phyloP scores from a whole-genome alignment of 1,284 basidiomycete species.

The Heterobasidion irregulare region DNA sequence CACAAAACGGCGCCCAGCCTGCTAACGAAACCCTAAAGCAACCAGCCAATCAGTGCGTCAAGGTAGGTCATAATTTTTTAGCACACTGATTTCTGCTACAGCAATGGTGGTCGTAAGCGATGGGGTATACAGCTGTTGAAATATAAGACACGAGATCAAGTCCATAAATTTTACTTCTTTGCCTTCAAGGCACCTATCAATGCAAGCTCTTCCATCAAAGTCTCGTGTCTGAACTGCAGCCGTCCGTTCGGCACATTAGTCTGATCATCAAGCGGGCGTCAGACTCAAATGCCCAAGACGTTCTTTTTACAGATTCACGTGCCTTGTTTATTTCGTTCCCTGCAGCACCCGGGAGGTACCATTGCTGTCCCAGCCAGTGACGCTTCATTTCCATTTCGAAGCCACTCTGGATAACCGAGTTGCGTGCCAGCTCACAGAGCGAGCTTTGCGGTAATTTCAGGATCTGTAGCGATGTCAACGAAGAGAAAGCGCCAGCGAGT shows the following conservation, averaged over 20 bases:
- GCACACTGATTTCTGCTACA: too few relatives aligned
- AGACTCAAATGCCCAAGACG: neutral
- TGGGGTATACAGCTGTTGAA: too few relatives aligned
- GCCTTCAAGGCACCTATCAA: slow-evolving; percentile 36
- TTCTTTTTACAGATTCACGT: slow-evolving; percentile 7
- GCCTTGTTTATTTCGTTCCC: slow-evolving; percentile 94
- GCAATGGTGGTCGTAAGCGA: too few relatives aligned
- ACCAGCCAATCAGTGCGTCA: too few relatives aligned
- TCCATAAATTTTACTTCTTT: neutral
- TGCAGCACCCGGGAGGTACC: slow-evolving; percentile 82
- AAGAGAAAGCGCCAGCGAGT: neutral
- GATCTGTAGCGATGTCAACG: slow-evolving; percentile 45
- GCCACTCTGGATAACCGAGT: slow-evolving; percentile 93
- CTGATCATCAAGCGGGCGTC: slow-evolving; percentile 27
- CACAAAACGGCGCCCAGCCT: too few relatives aligned
- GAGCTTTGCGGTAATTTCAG: slow-evolving; percentile 86
- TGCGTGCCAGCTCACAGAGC: slow-evolving; percentile 87
- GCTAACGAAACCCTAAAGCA: too few relatives aligned
- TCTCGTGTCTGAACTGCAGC: slow-evolving; percentile 83
- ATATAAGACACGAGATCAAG: too few relatives aligned
- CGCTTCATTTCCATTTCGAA: slow-evolving; percentile 99
- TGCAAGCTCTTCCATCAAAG: slow-evolving; percentile 80
- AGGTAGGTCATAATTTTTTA: too few relatives aligned
- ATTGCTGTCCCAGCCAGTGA: slow-evolving; percentile 90
- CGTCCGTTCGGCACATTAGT: slow-evolving; percentile 95